Conservation (phyloP, 2,329 filamentous ascomycete species). For the Parastagonospora avenae region DNA sequence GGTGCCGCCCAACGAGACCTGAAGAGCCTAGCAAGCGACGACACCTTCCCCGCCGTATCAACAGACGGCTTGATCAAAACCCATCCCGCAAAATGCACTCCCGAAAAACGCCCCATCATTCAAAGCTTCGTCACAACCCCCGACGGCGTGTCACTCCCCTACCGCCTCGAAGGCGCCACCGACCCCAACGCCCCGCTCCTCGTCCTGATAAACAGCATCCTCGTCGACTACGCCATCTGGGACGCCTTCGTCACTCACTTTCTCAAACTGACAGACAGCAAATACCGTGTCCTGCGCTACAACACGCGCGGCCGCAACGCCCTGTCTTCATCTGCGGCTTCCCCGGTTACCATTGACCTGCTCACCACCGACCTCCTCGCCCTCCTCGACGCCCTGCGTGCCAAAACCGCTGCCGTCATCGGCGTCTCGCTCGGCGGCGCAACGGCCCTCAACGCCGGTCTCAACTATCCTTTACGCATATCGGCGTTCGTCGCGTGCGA, state of each 20-base stretch:
- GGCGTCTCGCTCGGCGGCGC: constrained; percentile 84
- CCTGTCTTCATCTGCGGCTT: constrained; percentile 46
- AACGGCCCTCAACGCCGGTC: constrained; percentile 73
- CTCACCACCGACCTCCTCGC: constrained; percentile 70
- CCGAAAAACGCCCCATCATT: constrained; percentile 56
- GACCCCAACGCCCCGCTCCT: constrained; percentile 72
- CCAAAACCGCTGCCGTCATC: constrained; percentile 68
- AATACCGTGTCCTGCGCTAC: constrained; percentile 77
- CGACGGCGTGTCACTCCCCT: constrained; percentile 73
- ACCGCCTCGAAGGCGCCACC: constrained; percentile 74
- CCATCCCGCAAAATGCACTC: constrained; percentile 48
- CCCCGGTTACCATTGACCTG: constrained; percentile 63
- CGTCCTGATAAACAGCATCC: constrained; percentile 78
- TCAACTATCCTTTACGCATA: constrained; percentile 67
- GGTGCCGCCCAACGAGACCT: constrained; percentile 75
- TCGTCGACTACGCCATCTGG: constrained; percentile 82
- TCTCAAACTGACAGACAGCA: constrained; percentile 57
- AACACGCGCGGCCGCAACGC: constrained; percentile 72
- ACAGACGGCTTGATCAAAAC: constrained; percentile 63
- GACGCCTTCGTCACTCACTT: constrained; percentile 72
- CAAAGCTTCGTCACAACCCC: constrained; percentile 70
- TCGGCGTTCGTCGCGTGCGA: constrained; percentile 73
- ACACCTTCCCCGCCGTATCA: constrained; percentile 55
- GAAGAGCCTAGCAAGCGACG: constrained; percentile 57
- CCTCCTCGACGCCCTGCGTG: constrained; percentile 71